Conservation (phyloP, 495 filamentous ascomycete species). For the Aeminium ludgeri region DNA sequence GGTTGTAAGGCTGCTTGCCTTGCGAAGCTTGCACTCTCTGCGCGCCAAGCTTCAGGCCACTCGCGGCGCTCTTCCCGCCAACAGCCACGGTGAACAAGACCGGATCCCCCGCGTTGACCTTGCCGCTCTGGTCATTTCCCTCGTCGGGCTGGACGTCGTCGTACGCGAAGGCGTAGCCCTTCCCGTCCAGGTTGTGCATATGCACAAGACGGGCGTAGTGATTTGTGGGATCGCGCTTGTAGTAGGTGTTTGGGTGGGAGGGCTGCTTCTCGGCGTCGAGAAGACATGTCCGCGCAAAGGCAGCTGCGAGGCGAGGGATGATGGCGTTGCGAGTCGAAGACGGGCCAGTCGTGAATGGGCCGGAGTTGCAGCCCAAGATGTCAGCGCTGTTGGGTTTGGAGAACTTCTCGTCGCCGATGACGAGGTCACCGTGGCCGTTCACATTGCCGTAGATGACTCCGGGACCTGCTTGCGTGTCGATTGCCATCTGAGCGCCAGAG, state of each 20-base stretch:
- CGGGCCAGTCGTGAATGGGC: constrained; percentile 42
- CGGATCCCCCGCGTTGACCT: constrained; percentile 41
- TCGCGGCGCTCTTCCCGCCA: constrained; percentile 31
- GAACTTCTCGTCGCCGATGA: constrained; percentile 38
- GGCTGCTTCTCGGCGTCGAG: constrained; percentile 21
- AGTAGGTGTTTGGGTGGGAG: constrained; percentile 29
- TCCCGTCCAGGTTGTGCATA: constrained; percentile 38
- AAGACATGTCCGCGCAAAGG: constrained; percentile 50
- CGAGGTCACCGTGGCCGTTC: constrained; percentile 29
- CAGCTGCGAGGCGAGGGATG: constrained; percentile 48
- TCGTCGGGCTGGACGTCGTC: constrained; percentile 51
- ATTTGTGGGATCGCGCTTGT: constrained; percentile 42
- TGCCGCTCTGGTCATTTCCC: constrained; percentile 44
- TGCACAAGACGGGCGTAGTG: constrained; percentile 57
- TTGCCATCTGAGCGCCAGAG: constrained; percentile 25
- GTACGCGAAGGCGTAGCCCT: constrained; percentile 65
- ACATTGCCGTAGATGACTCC: constrained; percentile 39
- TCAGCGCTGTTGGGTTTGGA: constrained; percentile 40
- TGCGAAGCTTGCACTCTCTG: no score
- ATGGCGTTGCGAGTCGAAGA: constrained; percentile 34
- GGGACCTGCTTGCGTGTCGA: constrained; percentile 46
- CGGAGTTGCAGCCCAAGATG: constrained; percentile 57
- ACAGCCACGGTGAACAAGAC: constrained; percentile 42
- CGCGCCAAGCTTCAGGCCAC: neutral
- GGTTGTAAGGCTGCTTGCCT: constrained; percentile 1